Base-by-base conservation (phyloP, 2,329 filamentous ascomycete species). In the Talaromyces rugulosus region DNA sequence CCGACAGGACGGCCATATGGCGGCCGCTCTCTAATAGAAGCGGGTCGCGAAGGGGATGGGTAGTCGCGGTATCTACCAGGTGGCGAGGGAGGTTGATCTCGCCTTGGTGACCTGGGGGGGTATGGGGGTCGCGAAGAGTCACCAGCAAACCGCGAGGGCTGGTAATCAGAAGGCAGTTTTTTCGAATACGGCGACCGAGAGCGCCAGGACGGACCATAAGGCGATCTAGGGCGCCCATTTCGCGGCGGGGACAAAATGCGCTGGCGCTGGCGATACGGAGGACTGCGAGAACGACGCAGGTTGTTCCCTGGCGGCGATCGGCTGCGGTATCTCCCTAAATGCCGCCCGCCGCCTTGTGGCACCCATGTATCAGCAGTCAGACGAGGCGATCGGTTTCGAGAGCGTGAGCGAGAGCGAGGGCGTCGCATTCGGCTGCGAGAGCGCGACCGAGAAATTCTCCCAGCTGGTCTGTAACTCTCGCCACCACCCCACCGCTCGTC, bases 281-380 rank as follows among this genome's bases (percentile, higher is more conserved):
- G 78, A 53, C 75, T 79, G 51, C 78, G 71, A 57, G 78, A 78
- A 52, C 77, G 75, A 55, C 77, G 77, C 61, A 73, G 77, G 18
- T 67, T 64, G 23, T 23, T 23, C 23, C 23, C 23, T 23, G 69
- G 65, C 8, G 77, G 78, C 27, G 78, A 80, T 23, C 78, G 77
- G 65, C 77, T 80, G 63, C 77, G 73, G n/a, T 70, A 67, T 42
- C 76, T 72, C 28, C 68, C 68, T 61, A 74, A 75, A 4, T 66
- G 62, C 60, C 74, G 68, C 62, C 68, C 69, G 52, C 68, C 69
- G 51, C 70, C 66, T 36, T 75, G 68, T 14, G 74, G 76, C 23
- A 76, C 76, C 77, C 77, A 78, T 55, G 76, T 78, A 67, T 78
- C 77, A 44, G 76, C 76, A 44, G 72, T 66, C 56, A 71, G 66